A percentile compares a stretch with the other conserved stretches of the same genome.
Conservation (phyloP, 2,329 filamentous ascomycete genomes). For the Proliferodiscus dingleyae region DNA sequence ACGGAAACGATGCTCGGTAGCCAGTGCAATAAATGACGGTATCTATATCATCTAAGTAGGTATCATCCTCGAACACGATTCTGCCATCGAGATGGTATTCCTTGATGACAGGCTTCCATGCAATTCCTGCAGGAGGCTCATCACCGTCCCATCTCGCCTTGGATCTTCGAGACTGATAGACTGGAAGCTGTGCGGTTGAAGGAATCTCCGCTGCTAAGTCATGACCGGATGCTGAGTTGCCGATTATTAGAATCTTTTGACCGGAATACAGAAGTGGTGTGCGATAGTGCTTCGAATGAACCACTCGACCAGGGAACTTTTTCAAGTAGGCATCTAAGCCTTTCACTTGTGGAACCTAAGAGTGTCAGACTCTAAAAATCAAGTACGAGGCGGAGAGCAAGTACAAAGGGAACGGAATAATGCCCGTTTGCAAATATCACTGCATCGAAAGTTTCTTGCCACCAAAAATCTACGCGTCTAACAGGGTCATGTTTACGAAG, state of each 20-base stretch:
- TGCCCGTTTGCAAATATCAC: conserved; percentile 72
- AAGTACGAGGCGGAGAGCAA: not conserved
- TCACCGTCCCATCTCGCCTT: conserved; percentile 46
- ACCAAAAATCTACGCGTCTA: conserved; percentile 46
- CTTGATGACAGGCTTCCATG: conserved; percentile 49
- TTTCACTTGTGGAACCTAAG: conserved; percentile 50
- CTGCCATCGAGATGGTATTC: conserved; percentile 39
- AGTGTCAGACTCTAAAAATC: not conserved
- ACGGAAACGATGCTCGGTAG: conserved; percentile 79
- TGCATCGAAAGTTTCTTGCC: conserved; percentile 57
- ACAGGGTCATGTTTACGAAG: conserved; percentile 42
- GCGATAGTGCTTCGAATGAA: conserved; percentile 76
- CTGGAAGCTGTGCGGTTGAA: conserved; percentile 35
- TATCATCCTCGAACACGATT: conserved; percentile 58
- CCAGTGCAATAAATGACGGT: conserved; percentile 80
- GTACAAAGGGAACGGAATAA: conserved; percentile 62
- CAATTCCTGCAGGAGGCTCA: conserved; percentile 41
- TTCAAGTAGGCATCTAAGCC: conserved; percentile 55
- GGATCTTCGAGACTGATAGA: conserved; percentile 49
- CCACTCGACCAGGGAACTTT: conserved; percentile 53
- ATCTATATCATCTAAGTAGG: conserved; percentile 62
- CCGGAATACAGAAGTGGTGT: conserved; percentile 53
- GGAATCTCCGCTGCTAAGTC: conserved; percentile 68
- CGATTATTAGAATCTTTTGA: conserved; percentile 75
- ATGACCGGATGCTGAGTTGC: conserved; percentile 77